Base-by-base conservation (phyloP, 352 stramenopile species). In the Pythium phragmiticola region DNA sequence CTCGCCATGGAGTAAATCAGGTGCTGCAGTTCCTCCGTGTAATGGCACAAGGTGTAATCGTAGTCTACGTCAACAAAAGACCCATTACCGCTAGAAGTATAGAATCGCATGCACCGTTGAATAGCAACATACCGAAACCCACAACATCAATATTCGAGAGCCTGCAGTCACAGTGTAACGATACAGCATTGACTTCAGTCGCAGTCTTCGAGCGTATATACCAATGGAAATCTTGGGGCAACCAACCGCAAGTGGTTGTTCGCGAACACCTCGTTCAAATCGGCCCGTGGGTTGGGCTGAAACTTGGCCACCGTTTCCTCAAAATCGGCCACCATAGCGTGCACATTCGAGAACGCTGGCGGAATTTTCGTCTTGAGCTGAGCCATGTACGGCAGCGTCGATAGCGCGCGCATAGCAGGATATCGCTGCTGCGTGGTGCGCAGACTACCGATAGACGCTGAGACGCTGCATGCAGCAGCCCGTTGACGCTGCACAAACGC, bases 41-140 rank as follows among this genome's bases (percentile, higher is more conserved):
- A 98, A 49, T 96, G 93, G 14, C 94, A 94, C 7, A 98, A 70
- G 36, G 92, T 98, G 71, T 98, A 98, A 73, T 98, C 94, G 58
- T 97, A 98, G 68, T 98, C 94, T 91, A 49, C n/a, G 59, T n/a
- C 0, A 17, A 26, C 7, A n/a, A 7, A 41, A 34, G 47, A 23
- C 12, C 11, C 37, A 48, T 30, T 9, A 42, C 7, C 9, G 9
- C 3, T 42, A 17, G 37, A 17, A 12, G 14, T 4, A 42, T 1
- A 12, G 37, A 17, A 9, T 42, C 9, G 9, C 37, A 4, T 12
- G 3, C 37, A 16, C 9, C 9, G 11, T 12, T 42, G 37, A 42
- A 42, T 42, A 12, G 37, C 37, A 23, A 69, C 65, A 16, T 53
- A 89, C 82, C 82, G 55, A 91, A 91, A 2, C 82, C 82, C 3